phyloP scores from a whole-genome alignment of 2,329 filamentous ascomycete species.

The Aspergillus oerlinghausenensis region DNA sequence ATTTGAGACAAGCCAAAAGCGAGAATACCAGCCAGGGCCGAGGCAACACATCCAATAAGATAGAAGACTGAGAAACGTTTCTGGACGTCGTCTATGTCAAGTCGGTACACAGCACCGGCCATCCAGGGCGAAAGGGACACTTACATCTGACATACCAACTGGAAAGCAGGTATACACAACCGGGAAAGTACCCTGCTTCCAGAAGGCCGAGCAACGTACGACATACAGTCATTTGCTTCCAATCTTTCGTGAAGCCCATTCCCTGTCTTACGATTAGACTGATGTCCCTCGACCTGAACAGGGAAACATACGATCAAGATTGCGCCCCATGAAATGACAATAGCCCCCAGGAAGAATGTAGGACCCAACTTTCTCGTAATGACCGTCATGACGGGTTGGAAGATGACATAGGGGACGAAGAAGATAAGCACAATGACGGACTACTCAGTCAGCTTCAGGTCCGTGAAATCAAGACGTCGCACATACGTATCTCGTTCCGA shows the following conservation, averaged over 20 bases:
- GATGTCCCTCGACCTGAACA: not conserved
- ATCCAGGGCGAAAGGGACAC: conserved; percentile 3
- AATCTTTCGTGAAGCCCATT: conserved; percentile 27
- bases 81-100: conserved; percentile 24
- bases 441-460: conserved; percentile 10
- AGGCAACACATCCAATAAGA: conserved; percentile 45
- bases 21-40: conserved; percentile 46
- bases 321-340: conserved; percentile 27
- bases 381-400: conserved; percentile 28
- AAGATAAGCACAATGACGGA: conserved; percentile 31
- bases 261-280: conserved; percentile 16
- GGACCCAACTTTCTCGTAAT: conserved; percentile 29
- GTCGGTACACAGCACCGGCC: not conserved
- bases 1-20: conserved; percentile 41
- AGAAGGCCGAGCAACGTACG: conserved; percentile 25
- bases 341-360: conserved; percentile 22
- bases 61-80: conserved; percentile 44
- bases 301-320: conserved; percentile 22
- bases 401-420: conserved; percentile 29
- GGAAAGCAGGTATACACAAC: conserved; percentile 66
- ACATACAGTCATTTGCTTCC: conserved; percentile 21
- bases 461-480: not conserved
- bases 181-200: conserved; percentile 60
- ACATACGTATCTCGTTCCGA: conserved; percentile 25
- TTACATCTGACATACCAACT: conserved; percentile 61